Percentiles rank a stretch among this genome's conserved stretches.
Evolutionary conservation across 2,329 filamentous ascomycete genomes (phyloP).

Genomic region (Apiospora saccharicola): DNA sequence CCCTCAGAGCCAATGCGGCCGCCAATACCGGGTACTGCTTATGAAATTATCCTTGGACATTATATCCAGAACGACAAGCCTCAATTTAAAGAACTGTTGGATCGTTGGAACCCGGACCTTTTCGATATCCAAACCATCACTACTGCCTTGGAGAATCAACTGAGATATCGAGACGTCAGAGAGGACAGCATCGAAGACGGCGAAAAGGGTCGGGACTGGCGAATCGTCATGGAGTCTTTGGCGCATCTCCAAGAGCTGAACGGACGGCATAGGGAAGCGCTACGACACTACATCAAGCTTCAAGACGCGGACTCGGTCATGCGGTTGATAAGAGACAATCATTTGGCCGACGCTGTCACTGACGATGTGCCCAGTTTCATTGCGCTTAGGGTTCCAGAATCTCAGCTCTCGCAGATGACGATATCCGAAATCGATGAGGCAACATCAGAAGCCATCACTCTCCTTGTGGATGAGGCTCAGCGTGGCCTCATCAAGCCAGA

Average conservation of each 20-base stretch:
- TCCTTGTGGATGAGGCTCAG: conserved; percentile 90
- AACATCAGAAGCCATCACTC: conserved; percentile 81
- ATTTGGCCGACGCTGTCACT: conserved; percentile 86
- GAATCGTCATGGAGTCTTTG: conserved; percentile 84
- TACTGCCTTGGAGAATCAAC: conserved; percentile 80
- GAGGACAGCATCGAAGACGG: conserved; percentile 80
- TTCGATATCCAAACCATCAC: conserved; percentile 82
- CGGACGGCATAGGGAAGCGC: conserved; percentile 81
- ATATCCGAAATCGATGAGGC: conserved; percentile 77
- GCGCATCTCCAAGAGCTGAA: conserved; percentile 85
- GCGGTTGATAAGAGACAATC: conserved; percentile 83
- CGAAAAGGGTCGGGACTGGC: conserved; percentile 81
- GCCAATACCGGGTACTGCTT: conserved; percentile 80
- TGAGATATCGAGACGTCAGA: conserved; percentile 76
- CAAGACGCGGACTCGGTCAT: conserved; percentile 93
- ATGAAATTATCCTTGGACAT: conserved; percentile 87
- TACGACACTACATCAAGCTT: conserved; percentile 87
- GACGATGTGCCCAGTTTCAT: conserved; percentile 93
- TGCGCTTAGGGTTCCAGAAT: conserved; percentile 80
- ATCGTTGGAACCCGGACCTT: conserved; percentile 83
- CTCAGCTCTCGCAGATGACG: conserved; percentile 70
- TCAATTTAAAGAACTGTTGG: conserved; percentile 79
- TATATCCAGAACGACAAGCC: conserved; percentile 83
- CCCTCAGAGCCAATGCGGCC: conserved; percentile 80
- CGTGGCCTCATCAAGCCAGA: conserved; percentile 83